A percentile compares a stretch with the other conserved stretches of the same genome.
Conservation (phyloP, 83 land plant species). For the Picea abies region DNA sequence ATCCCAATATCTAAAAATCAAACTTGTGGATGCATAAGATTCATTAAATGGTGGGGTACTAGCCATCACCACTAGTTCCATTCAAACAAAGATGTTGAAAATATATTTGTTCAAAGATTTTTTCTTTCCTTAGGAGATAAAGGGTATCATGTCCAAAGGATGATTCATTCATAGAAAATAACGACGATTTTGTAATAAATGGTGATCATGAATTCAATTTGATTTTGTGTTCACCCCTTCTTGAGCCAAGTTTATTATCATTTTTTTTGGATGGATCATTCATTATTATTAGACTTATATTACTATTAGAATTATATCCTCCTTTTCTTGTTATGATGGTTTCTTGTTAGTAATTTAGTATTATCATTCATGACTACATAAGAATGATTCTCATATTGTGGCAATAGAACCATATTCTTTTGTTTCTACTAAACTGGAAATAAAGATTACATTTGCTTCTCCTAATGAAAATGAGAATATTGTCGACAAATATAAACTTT, state of each 20-base stretch:
- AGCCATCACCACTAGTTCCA: constrained; percentile 62
- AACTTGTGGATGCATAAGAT: constrained; percentile 63
- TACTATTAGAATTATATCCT: background rate
- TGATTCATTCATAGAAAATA: constrained; percentile 27
- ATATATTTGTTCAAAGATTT: constrained; percentile 65
- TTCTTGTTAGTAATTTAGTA: background rate
- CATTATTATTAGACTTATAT: too few relatives aligned
- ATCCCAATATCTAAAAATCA: constrained; percentile 27
- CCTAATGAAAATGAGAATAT: constrained; percentile 35
- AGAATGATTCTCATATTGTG: background rate
- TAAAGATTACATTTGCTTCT: constrained; percentile 25
- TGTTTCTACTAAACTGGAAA: background rate
- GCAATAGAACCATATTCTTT: background rate
- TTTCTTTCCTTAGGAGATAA: constrained; percentile 86
- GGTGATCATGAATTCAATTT: constrained; percentile 33
- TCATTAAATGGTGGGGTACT: constrained; percentile 73
- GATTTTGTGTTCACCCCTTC: constrained; percentile 20
- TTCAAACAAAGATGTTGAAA: constrained; percentile 39
- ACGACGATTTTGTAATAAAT: constrained; percentile 21
- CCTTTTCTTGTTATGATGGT: too few relatives aligned
- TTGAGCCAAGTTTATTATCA: constrained; percentile 41
- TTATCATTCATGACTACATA: background rate
- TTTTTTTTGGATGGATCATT: background rate
- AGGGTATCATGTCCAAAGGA: constrained; percentile 77
- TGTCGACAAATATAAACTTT: constrained; percentile 35